These are phyloP conservation scores for Cryomyces minteri DNA, from an alignment of 495 filamentous ascomycete genomes.

Conservation along the genomic window DNA sequence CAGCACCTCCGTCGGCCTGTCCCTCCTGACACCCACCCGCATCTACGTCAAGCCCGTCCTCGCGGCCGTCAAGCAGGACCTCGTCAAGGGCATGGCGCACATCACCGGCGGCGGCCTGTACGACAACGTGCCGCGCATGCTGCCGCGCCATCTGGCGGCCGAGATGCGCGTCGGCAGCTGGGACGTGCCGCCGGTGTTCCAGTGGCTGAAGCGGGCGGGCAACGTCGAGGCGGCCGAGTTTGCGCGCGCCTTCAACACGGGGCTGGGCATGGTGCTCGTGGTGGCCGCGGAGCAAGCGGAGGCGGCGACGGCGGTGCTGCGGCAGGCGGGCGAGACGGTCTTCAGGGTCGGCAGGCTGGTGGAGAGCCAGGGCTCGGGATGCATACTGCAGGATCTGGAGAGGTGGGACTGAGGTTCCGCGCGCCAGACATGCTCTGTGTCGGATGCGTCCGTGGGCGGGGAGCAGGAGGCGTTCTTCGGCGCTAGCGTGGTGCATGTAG, in stretches of 20 bases:
- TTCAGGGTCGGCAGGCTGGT: slow-evolving; percentile 55
- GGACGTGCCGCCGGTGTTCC: slow-evolving; percentile 55
- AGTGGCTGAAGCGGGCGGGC: slow-evolving; percentile 69
- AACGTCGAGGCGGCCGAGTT: slow-evolving; percentile 59
- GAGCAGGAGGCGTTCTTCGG: too few species aligned
- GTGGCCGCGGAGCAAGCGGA: slow-evolving; percentile 40
- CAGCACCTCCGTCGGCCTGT: slow-evolving; percentile 40
- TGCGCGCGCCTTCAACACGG: slow-evolving; percentile 80
- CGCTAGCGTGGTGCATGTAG: too few species aligned
- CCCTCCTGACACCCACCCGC: slow-evolving; percentile 40
- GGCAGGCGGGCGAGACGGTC: slow-evolving; percentile 54
- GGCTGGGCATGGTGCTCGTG: slow-evolving; percentile 80
- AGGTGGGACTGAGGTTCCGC: slow-evolving; percentile 49
- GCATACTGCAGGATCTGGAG: slow-evolving; percentile 49
- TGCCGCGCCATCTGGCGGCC: slow-evolving; percentile 55
- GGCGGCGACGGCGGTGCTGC: slow-evolving; percentile 32
- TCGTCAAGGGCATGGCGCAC: slow-evolving; percentile 79
- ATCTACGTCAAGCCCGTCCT: slow-evolving; percentile 26
- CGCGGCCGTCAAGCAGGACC: slow-evolving; percentile 29
- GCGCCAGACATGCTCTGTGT: too few species aligned
- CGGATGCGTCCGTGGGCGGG: too few species aligned
- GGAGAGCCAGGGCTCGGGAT: slow-evolving; percentile 36
- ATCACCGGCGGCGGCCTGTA: slow-evolving; percentile 87
- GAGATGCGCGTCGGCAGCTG: slow-evolving; percentile 58
- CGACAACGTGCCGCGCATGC: slow-evolving; percentile 88